A percentile compares a stretch with the other conserved stretches of the same genome.
phyloP scores from a whole-genome alignment of 768 basidiomycete species.

The Leccinellum rugosiceps region DNA sequence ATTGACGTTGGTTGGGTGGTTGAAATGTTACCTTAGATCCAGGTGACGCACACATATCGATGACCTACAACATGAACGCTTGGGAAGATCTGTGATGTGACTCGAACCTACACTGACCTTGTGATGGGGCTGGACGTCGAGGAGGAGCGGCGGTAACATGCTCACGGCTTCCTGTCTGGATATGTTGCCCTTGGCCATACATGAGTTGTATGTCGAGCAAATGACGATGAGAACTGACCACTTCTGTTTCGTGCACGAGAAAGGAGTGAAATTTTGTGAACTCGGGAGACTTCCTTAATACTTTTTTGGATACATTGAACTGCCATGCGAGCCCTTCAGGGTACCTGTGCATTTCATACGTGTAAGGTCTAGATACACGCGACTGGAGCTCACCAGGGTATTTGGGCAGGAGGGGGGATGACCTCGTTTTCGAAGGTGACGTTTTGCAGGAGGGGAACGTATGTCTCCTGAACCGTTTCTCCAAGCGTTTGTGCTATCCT shows the following conservation, averaged over 20 bases:
- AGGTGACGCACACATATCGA: conserved; percentile 99
- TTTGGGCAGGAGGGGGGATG: conserved; percentile 75
- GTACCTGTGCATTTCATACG: conserved; percentile 55
- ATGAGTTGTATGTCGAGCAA: not conserved
- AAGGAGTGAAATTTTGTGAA: conserved; percentile 96
- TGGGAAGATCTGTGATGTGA: not conserved
- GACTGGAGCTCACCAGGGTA: conserved; percentile 65
- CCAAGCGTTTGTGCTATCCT: conserved; percentile 76
- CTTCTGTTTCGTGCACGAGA: conserved; percentile 96
- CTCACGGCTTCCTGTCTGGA: conserved; percentile 97
- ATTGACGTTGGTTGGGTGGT: not conserved
- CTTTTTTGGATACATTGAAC: conserved; percentile 86
- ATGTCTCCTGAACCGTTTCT: conserved; percentile 67
- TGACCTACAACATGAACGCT: conserved; percentile 45
- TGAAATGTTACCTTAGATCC: conserved; percentile 75
- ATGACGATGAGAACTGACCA: conserved; percentile 50
- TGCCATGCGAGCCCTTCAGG: conserved; percentile 97
- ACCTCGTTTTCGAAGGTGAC: conserved; percentile 73
- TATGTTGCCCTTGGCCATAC: conserved; percentile 74
- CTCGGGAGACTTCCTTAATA: conserved; percentile 80
- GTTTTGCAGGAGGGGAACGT: conserved; percentile 73
- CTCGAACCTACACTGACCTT: conserved; percentile 40
- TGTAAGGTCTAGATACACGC: not conserved
- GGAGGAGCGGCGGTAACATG: conserved; percentile 96
- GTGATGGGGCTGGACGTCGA: conserved; percentile 94